Evolutionary conservation across 1,284 basidiomycete species (phyloP).

Genomic region (Veloboletus limbatus): DNA sequence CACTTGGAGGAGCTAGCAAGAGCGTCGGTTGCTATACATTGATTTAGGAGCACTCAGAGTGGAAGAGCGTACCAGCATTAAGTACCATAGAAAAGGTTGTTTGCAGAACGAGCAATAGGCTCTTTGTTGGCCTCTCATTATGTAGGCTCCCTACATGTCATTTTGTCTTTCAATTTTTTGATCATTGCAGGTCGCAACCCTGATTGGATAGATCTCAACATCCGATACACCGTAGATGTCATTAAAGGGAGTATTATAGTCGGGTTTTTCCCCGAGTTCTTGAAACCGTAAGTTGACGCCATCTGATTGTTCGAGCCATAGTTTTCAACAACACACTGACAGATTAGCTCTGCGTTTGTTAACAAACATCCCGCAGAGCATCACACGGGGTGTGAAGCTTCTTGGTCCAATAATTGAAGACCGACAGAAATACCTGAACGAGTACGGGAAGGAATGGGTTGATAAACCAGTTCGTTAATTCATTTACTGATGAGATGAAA

Average conservation of each 20-base stretch:
- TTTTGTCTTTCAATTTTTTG: not conserved
- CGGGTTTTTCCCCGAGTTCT: constrained; percentile 36
- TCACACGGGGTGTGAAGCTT: constrained; percentile 21
- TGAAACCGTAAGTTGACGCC: constrained; percentile 37
- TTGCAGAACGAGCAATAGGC: constrained; percentile 35
- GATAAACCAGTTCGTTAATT: constrained; percentile 36
- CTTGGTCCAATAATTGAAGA: constrained; percentile 39
- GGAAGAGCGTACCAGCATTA: constrained; percentile 26
- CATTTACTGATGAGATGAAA: not conserved
- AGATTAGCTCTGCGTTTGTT: constrained; percentile 7
- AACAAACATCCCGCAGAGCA: not conserved
- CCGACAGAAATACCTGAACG: constrained; percentile 30
- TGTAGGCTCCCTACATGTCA: constrained; percentile 25
- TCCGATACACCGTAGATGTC: constrained; percentile 34
- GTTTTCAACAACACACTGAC: not conserved
- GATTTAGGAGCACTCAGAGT: constrained; percentile 23
- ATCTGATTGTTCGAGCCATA: accelerated
- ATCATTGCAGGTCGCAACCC: constrained; percentile 37
- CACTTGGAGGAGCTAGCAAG: constrained; percentile 42
- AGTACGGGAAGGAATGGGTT: constrained; percentile 37
- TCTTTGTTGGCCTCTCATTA: constrained; percentile 40
- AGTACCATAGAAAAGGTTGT: constrained; percentile 24
- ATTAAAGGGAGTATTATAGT: constrained; percentile 29
- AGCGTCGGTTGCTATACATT: constrained; percentile 23
- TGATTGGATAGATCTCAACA: constrained; percentile 38